Percentiles rank a stretch among this genome's conserved stretches.
phyloP scores from a whole-genome alignment of 768 basidiomycete species.

The Agaricus sinodeliciosus region DNA sequence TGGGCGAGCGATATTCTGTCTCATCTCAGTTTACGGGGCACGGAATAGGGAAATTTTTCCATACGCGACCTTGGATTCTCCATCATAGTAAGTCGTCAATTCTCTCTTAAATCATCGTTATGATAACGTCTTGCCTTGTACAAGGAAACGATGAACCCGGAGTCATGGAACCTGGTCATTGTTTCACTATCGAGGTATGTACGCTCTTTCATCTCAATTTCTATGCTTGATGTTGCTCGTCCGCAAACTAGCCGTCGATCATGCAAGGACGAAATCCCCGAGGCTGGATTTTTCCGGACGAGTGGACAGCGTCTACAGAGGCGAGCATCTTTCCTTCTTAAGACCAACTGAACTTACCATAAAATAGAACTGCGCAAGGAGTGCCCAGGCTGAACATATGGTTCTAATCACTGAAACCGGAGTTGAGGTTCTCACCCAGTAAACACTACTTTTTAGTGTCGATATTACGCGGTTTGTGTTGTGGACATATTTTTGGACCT shows the following conservation, averaged over 20 bases:
- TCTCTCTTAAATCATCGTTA: neutral
- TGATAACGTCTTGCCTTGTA: neutral
- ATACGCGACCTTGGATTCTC: slow-evolving; percentile 76
- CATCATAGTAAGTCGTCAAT: slow-evolving; percentile 52
- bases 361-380: slow-evolving; percentile 66
- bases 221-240: neutral
- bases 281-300: slow-evolving; percentile 82
- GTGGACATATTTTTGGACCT: neutral
- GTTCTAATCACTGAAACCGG: slow-evolving; percentile 75
- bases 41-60: slow-evolving; percentile 80
- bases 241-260: slow-evolving; percentile 51
- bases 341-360: neutral
- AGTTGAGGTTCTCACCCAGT: slow-evolving; percentile 67
- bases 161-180: slow-evolving; percentile 76
- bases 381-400: slow-evolving; percentile 87
- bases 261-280: slow-evolving; percentile 66
- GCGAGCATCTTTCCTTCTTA: slow-evolving; percentile 28
- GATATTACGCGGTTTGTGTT: neutral
- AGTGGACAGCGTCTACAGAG: slow-evolving; percentile 90
- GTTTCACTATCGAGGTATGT: slow-evolving; percentile 86
- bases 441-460: neutral
- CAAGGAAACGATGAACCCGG: slow-evolving; percentile 81
- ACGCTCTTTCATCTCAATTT: neutral
- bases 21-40: slow-evolving; percentile 77
- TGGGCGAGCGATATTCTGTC: slow-evolving; percentile 46